Conservation (phyloP, 164 flowering plant genomes). For the Stephania cephalantha region DNA sequence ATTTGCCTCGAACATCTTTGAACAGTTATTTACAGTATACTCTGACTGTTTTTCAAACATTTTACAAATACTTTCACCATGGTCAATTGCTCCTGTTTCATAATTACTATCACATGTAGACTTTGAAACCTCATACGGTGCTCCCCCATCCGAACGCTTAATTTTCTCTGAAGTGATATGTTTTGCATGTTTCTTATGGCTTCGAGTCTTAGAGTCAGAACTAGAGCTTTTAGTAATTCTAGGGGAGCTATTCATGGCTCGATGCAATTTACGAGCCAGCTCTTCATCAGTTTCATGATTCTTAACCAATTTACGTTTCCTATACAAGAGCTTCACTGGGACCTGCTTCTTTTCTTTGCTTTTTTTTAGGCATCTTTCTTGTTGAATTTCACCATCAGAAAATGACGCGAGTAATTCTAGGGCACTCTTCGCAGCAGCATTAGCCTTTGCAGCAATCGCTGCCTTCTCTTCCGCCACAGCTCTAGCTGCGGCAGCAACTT, state of each 20-base stretch:
- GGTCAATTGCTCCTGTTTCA: slow-evolving; percentile 21
- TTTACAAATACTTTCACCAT: slow-evolving; percentile 19
- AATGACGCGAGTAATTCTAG: slow-evolving; percentile 57
- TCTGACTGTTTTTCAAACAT: slow-evolving; percentile 26
- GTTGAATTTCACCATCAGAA: slow-evolving; percentile 30
- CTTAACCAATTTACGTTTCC: slow-evolving; percentile 32
- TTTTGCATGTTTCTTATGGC: slow-evolving; percentile 43
- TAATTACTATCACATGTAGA: slow-evolving; percentile 32
- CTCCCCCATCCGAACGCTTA: slow-evolving; percentile 23
- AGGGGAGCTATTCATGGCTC: slow-evolving; percentile 75
- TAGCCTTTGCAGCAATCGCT: slow-evolving; percentile 64
- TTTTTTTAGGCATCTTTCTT: slow-evolving; percentile 36
- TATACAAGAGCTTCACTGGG: slow-evolving; percentile 60
- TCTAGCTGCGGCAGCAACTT: slow-evolving; percentile 70
- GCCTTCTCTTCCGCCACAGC: slow-evolving; percentile 85
- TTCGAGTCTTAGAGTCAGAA: slow-evolving; percentile 37
- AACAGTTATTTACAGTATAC: slow-evolving; percentile 21
- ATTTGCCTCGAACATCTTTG: slow-evolving; percentile 34
- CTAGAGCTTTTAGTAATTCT: slow-evolving; percentile 48
- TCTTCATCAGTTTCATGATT: slow-evolving; percentile 61
- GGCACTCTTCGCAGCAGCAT: slow-evolving; percentile 79
- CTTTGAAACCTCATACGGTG: slow-evolving; percentile 19
- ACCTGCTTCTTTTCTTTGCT: slow-evolving; percentile 76
- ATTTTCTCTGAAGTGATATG: slow-evolving; percentile 25
- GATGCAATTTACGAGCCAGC: slow-evolving; percentile 65